Base-by-base conservation (phyloP, 2,329 filamentous ascomycete genomes). In the Penicillium sp. region DNA sequence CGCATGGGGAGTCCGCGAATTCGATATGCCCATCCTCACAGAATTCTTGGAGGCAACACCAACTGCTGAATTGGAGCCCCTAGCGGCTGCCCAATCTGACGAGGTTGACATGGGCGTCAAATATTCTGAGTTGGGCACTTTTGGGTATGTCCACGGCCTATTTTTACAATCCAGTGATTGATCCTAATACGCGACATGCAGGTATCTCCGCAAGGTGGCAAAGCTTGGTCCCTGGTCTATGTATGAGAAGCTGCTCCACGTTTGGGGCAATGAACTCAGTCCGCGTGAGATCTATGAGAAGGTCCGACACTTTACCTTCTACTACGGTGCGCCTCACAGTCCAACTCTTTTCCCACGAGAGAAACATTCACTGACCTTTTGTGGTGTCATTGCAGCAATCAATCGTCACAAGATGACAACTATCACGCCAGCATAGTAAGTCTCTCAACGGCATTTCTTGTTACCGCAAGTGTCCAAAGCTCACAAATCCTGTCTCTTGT, bases 11-110 rank as follows among this genome's bases (percentile, higher is more conserved):
- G 66, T 73, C 45, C 69, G 64, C 13, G 69, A 76, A 33, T 88
- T 86, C 59, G 65, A 77, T 4, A 67, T 90, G 1, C 82, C 83
- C 0, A 79, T 85, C 45, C 76, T 89, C 1, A 66, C 80, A 8
- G 75, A 80, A 8, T 90, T 90, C 69, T 66, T 90, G 35, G 72
- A 74, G 9, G 84, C 82, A 0, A 71, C 73, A 0, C 82, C 82
- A 3, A 83, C 81, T 0, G 81, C 82, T 4, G 82, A 84, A 61
- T 71, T 81, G 61, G 79, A 85, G 57, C 85, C 85, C 6, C 80
- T 86, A 40, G 84, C 83, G 0, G 74, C 77, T 1, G 73, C 73
- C 12, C 79, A 82, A 53, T 72, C 68, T 51, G 80, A 82, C 55
- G 79, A 82, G 64, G 75, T 66, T 11, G 77, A 80, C 58, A 80